These are phyloP conservation scores for Ascochyta viciae-villosae DNA, from an alignment of 2,329 filamentous ascomycete species.

Conservation along the genomic window DNA sequence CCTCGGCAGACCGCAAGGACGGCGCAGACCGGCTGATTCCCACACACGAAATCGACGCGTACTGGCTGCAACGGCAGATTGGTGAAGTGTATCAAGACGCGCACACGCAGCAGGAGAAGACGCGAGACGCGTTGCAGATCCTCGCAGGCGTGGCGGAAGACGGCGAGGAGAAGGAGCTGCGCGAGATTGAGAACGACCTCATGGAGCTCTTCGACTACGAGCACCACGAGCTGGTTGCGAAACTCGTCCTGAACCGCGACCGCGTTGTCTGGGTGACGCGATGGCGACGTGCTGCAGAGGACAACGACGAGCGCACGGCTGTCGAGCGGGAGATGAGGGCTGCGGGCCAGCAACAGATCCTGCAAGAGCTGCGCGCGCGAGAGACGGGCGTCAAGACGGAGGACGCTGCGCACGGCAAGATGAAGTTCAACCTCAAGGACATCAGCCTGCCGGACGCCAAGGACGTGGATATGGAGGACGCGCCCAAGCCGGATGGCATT, in stretches of 20 bases:
- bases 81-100: constrained; percentile 88
- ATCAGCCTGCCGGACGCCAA: constrained; percentile 75
- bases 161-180: constrained; percentile 81
- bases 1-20: constrained; percentile 48
- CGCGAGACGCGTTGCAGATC: constrained; percentile 80
- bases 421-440: constrained; percentile 86
- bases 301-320: constrained; percentile 72
- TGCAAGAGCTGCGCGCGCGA: constrained; percentile 86
- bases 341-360: constrained; percentile 82
- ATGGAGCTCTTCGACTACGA: constrained; percentile 99
- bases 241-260: constrained; percentile 88
- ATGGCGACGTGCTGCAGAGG: constrained; percentile 81
- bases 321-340: constrained; percentile 92
- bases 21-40: constrained; percentile 67
- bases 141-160: constrained; percentile 78
- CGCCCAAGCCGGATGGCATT: constrained; percentile 57
- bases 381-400: constrained; percentile 62
- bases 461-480: constrained; percentile 52
- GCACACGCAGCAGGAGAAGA: constrained; percentile 92
- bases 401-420: constrained; percentile 71
- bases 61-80: constrained; percentile 94
- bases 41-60: constrained; percentile 92
- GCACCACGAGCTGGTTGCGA: constrained; percentile 89
- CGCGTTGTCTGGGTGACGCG: constrained; percentile 95
- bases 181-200: constrained; percentile 96